Conservation (phyloP, 495 filamentous ascomycete species). For the Coniosporium apollinis region DNA sequence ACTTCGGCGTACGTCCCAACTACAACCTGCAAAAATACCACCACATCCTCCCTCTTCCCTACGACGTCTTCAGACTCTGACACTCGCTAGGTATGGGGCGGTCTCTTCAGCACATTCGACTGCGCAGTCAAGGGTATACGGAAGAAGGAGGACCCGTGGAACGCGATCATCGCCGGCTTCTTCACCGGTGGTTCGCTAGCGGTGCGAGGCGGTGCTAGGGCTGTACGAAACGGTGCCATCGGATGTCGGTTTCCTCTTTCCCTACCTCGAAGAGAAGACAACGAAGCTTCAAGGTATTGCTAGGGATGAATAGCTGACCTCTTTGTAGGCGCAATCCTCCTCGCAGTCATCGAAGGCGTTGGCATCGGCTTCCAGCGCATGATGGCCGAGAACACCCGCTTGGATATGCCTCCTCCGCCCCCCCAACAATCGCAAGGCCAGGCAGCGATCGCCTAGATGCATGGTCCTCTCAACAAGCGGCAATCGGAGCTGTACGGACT, state of each 20-base stretch:
- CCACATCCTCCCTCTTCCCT: too few species aligned
- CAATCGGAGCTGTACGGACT: conserved; percentile 8
- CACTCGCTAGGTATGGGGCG: conserved; percentile 55
- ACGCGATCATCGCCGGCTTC: conserved; percentile 91
- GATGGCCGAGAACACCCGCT: conserved; percentile 79
- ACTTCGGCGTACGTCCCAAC: conserved; percentile 46
- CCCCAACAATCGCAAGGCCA: conserved; percentile 4
- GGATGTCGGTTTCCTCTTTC: too few species aligned
- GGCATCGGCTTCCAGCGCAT: conserved; percentile 94
- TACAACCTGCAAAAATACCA: background rate
- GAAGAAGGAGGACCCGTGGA: conserved; percentile 68
- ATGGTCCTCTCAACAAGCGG: conserved; percentile 1
- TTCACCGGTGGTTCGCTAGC: conserved; percentile 89
- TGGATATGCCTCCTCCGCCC: conserved; percentile 39
- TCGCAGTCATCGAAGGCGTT: conserved; percentile 93
- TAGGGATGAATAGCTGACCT: too few species aligned
- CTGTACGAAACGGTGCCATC: conserved; percentile 85
- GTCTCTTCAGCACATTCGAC: conserved; percentile 84
- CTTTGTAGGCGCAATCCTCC: conserved; percentile 72
- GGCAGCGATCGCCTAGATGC: background rate
- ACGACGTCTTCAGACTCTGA: background rate
- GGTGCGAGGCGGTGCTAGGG: conserved; percentile 72
- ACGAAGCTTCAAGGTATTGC: too few species aligned
- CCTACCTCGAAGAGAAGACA: too few species aligned
- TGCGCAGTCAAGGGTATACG: conserved; percentile 93